Conservation (phyloP, 2,329 filamentous ascomycete genomes). For the Tolypocladium ophioglossoides region DNA sequence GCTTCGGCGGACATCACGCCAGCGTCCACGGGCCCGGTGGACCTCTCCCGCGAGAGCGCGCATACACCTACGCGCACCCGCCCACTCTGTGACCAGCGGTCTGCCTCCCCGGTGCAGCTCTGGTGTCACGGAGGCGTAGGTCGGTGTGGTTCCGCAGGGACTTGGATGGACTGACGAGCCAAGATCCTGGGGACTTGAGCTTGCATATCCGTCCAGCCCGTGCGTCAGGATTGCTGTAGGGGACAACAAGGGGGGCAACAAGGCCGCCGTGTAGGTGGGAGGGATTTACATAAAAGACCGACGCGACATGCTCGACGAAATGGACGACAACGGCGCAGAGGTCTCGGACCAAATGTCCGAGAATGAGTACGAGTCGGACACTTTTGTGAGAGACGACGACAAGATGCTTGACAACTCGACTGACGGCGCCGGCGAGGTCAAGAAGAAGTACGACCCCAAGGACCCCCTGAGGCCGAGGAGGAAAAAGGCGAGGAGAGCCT, state of each 20-base stretch:
- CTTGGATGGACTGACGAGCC: slow-evolving; percentile 15
- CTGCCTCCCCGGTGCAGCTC: slow-evolving; percentile 9
- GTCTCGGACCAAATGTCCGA: slow-evolving; percentile 50
- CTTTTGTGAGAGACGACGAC: slow-evolving; percentile 35
- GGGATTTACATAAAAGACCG: slow-evolving; percentile 33
- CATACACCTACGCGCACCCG: slow-evolving; percentile 9
- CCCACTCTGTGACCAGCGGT: slow-evolving; percentile 17
- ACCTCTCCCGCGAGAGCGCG: slow-evolving; percentile 6
- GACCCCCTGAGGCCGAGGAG: slow-evolving; percentile 80
- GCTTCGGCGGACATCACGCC: not conserved
- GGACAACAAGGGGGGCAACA: slow-evolving; percentile 2
- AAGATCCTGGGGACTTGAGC: slow-evolving; percentile 16
- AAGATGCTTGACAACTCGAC: slow-evolving; percentile 40
- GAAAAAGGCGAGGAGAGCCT: slow-evolving; percentile 93
- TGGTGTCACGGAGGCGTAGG: slow-evolving; percentile 19
- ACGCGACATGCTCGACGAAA: slow-evolving; percentile 45
- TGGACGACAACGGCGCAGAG: slow-evolving; percentile 41
- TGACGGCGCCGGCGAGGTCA: slow-evolving; percentile 39
- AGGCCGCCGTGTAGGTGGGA: slow-evolving; percentile 13
- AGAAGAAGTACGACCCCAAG: slow-evolving; percentile 71
- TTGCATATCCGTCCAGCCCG: slow-evolving; percentile 22
- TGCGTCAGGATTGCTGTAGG: slow-evolving; percentile 5
- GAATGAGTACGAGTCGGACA: slow-evolving; percentile 45
- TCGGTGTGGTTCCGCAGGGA: slow-evolving; percentile 23
- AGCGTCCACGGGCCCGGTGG: not conserved